A percentile compares a stretch with the other conserved stretches of the same genome.
Evolutionary conservation across 345 rosid species (phyloP).

Genomic region (Eucalyptus leucophloia): DNA sequence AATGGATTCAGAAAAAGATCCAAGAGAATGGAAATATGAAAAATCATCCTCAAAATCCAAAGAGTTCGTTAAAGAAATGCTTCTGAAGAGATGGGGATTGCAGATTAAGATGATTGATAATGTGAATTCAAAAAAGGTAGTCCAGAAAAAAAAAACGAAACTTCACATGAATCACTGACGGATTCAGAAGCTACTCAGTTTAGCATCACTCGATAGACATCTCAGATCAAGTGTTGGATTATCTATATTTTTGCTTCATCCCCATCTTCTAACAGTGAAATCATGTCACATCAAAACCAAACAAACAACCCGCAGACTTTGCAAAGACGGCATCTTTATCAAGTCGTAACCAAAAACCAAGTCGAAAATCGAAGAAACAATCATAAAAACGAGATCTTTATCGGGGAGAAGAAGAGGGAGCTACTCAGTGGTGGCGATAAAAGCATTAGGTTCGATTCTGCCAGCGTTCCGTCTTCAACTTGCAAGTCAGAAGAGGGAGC

Average conservation of each 20-base stretch:
- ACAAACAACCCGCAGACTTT: not conserved
- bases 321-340: not conserved
- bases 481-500: slow-evolving; percentile 57
- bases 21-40: not conserved
- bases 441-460: slow-evolving; percentile 53
- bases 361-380: not conserved
- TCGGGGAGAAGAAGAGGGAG: not conserved
- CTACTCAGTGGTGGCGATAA: slow-evolving; percentile 40
- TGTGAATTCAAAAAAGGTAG: not conserved
- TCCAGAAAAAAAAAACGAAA: not conserved
- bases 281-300: not conserved
- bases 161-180: not conserved
- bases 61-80: not conserved
- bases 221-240: slow-evolving; percentile 75
- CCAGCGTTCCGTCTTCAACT: slow-evolving; percentile 45
- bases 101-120: not conserved
- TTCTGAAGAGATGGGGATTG: not conserved
- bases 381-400: not conserved
- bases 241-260: slow-evolving; percentile 23
- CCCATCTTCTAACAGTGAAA: slow-evolving; percentile 3
- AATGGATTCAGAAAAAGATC: not conserved
- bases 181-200: slow-evolving; percentile 36
- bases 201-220: slow-evolving; percentile 15
- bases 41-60: not conserved
- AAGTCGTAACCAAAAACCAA: not conserved